Conservation (phyloP, 2,329 filamentous ascomycete genomes). For the Aspergillus sp. region DNA sequence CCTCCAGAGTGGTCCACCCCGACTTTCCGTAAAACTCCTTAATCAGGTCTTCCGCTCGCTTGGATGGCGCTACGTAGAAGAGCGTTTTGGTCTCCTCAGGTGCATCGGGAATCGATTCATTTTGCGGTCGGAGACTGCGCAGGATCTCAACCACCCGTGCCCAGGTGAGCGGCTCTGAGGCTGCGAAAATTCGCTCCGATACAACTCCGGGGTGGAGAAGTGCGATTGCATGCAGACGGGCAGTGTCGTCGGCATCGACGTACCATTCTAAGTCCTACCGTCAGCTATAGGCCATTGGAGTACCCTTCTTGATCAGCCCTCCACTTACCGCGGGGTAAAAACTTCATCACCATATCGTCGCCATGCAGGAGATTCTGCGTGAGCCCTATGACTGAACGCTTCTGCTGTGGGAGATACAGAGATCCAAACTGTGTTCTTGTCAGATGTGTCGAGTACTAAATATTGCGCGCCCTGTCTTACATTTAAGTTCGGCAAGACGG, state of each 20-base stretch:
- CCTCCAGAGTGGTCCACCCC: conserved; percentile 32
- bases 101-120: conserved; percentile 34
- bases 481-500: conserved; percentile 36
- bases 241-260: conserved; percentile 51
- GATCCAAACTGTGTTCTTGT: conserved; percentile 18
- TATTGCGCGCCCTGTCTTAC: conserved; percentile 6
- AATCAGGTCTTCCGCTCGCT: conserved; percentile 29
- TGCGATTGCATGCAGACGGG: conserved; percentile 54
- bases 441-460: neutral
- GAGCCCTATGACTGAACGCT: conserved; percentile 43
- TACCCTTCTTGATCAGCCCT: neutral
- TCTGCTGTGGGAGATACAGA: conserved; percentile 30
- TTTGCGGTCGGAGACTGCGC: conserved; percentile 39
- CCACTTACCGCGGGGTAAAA: neutral
- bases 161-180: conserved; percentile 49
- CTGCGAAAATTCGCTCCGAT: conserved; percentile 56
- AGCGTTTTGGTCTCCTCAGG: conserved; percentile 24
- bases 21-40: conserved; percentile 24
- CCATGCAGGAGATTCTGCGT: conserved; percentile 12
- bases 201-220: conserved; percentile 47
- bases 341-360: conserved; percentile 37
- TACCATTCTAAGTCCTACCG: conserved; percentile 38
- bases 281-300: too few relatives aligned
- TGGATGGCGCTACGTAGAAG: conserved; percentile 22
- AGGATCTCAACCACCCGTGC: conserved; percentile 43